phyloP scores from a whole-genome alignment of 345 rosid genomes.

The Euphorbia peplus region DNA sequence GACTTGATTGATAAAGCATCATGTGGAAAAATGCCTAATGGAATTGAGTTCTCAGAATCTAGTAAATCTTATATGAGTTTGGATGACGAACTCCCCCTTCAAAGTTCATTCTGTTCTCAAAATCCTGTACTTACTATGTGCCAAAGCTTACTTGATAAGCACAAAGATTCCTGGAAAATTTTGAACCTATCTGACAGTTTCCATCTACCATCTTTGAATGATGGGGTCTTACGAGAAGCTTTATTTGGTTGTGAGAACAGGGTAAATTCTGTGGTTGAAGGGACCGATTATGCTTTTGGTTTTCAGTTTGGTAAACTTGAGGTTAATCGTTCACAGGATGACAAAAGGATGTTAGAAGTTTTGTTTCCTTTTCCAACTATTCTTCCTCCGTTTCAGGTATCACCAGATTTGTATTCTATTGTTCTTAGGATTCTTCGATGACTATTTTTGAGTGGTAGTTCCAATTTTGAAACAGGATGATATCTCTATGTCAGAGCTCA shows the following conservation, averaged over 20 bases:
- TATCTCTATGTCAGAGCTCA: slow-evolving; percentile 53
- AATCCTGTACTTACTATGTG: slow-evolving; percentile 68
- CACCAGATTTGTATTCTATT: slow-evolving; percentile 15
- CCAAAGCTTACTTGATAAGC: slow-evolving; percentile 49
- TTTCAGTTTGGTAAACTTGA: slow-evolving; percentile 66
- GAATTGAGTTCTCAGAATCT: slow-evolving; percentile 22
- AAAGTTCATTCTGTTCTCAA: slow-evolving; percentile 65
- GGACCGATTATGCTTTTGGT: slow-evolving; percentile 73
- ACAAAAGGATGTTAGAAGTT: slow-evolving; percentile 52
- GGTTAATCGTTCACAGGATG: slow-evolving; percentile 55
- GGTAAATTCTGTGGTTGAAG: slow-evolving; percentile 33
- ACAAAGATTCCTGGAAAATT: slow-evolving; percentile 43
- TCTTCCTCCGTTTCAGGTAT: slow-evolving; percentile 86
- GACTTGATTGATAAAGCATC: slow-evolving; percentile 45
- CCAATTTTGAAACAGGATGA: slow-evolving; percentile 52
- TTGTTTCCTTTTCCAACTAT: slow-evolving; percentile 89
- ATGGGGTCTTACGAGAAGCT: slow-evolving; percentile 58
- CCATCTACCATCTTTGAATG: slow-evolving; percentile 73
- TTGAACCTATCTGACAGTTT: slow-evolving; percentile 59
- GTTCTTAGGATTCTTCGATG: slow-evolving; percentile 5
- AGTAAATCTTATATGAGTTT: slow-evolving; percentile 22
- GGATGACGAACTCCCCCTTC: slow-evolving; percentile 25
- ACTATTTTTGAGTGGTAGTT: slow-evolving; percentile 16
- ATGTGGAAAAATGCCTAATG: slow-evolving; percentile 36
- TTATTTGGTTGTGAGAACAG: slow-evolving; percentile 45